Percentiles rank a stretch among this genome's conserved stretches.
These are phyloP conservation scores for Aureobasidium sp. DNA, from an alignment of 2,329 filamentous ascomycete species.

Conservation along the genomic window DNA sequence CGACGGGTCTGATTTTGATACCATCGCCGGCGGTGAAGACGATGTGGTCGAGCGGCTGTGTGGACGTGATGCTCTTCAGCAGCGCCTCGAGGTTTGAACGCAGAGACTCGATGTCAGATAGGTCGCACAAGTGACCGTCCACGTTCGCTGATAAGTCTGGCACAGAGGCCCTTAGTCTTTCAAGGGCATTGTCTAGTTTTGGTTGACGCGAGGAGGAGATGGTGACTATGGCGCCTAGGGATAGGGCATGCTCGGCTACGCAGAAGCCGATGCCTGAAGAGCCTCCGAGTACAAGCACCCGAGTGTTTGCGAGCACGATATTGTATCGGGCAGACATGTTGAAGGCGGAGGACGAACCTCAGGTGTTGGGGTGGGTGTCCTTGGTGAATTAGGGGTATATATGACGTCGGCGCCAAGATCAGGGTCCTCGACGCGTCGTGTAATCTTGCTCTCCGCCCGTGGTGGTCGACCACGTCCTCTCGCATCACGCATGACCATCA, in stretches of 20 bases:
- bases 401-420: not conserved
- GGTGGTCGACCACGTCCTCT: not conserved
- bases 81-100: not conserved
- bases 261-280: slow-evolving; percentile 1
- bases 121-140: not conserved
- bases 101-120: not conserved
- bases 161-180: not conserved
- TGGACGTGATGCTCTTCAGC: slow-evolving; percentile 19
- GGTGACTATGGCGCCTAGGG: not conserved
- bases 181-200: not conserved
- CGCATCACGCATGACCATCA: not conserved
- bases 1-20: slow-evolving; percentile 9
- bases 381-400: too few species aligned
- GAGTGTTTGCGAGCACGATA: not conserved
- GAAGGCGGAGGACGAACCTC: not conserved
- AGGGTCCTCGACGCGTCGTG: not conserved
- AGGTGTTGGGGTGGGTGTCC: not conserved
- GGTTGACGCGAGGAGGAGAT: not conserved
- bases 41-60: slow-evolving; percentile 41
- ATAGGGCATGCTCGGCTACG: not conserved
- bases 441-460: not conserved
- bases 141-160: not conserved
- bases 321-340: not conserved
- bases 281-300: not conserved
- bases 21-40: slow-evolving; percentile 43